phyloP scores from a whole-genome alignment of 768 basidiomycete species.

The Termitomyces sp. region DNA sequence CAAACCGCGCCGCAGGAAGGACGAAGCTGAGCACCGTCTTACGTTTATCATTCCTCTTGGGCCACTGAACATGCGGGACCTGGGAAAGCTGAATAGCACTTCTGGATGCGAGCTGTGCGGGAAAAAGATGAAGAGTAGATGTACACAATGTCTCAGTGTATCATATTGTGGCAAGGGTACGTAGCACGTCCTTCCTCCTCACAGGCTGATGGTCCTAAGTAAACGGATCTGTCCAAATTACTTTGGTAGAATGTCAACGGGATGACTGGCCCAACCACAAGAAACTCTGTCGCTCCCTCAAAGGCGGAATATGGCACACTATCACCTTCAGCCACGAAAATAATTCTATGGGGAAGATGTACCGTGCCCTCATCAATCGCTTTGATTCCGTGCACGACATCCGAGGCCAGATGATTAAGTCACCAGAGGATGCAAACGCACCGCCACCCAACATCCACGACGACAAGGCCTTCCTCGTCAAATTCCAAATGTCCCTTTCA shows the following conservation, averaged over 20 bases:
- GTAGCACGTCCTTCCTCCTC: background rate
- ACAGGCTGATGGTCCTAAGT: background rate
- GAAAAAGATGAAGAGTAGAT: conserved; percentile 28
- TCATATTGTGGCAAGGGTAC: conserved; percentile 36
- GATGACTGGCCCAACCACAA: conserved; percentile 40
- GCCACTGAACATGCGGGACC: conserved; percentile 30
- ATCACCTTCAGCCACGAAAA: conserved; percentile 18
- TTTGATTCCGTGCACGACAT: conserved; percentile 19
- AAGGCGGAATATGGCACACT: conserved; percentile 35
- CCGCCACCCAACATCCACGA: conserved; percentile 30
- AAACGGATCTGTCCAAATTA: background rate
- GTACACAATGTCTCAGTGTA: conserved; percentile 31
- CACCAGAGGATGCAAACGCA: conserved; percentile 1
- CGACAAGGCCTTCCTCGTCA: conserved; percentile 35
- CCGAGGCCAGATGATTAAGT: background rate
- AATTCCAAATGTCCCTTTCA: conserved; percentile 30
- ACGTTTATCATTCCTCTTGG: conserved; percentile 37
- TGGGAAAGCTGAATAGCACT: conserved; percentile 32
- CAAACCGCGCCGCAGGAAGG: conserved; percentile 16
- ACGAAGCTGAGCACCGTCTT: conserved; percentile 21
- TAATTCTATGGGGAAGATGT: conserved; percentile 3
- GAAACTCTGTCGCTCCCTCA: conserved; percentile 31
- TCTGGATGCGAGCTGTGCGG: conserved; percentile 39
- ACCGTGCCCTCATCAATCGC: conserved; percentile 19
- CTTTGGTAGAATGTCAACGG: conserved; percentile 34